Evolutionary conservation across 2,329 filamentous ascomycete species (phyloP).

Genomic region (Claviceps paspali): DNA sequence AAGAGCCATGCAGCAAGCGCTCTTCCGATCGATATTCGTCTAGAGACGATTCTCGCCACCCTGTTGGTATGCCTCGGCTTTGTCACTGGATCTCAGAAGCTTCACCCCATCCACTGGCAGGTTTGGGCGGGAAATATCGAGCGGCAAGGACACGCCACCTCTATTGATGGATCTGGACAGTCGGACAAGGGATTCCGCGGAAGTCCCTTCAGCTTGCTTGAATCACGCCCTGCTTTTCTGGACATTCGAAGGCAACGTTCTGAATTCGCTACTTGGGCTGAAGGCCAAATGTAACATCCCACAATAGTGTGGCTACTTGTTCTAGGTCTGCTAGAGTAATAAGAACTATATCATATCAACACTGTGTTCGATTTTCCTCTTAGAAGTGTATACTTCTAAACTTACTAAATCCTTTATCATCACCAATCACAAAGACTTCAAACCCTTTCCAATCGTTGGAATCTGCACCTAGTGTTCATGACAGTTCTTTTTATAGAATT

Average conservation of each 20-base stretch:
- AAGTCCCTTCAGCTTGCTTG: conserved; percentile 67
- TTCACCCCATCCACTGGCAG: conserved; percentile 75
- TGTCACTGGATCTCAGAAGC: conserved; percentile 57
- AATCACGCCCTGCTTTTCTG: conserved; percentile 71
- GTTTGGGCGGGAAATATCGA: conserved; percentile 77
- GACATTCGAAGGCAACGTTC: conserved; percentile 71
- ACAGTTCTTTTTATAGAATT: too few species aligned
- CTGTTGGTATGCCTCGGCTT: conserved; percentile 71
- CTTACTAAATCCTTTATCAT: too few species aligned
- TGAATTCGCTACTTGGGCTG: conserved; percentile 66
- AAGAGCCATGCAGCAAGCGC: conserved; percentile 26
- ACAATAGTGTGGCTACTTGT: too few species aligned
- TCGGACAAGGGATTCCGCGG: conserved; percentile 55
- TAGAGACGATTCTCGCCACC: conserved; percentile 73
- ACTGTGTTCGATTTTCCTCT: too few species aligned
- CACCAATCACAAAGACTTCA: too few species aligned
- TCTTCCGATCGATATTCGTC: conserved; percentile 71
- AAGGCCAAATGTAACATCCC: conserved; percentile 15
- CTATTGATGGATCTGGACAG: conserved; percentile 42
- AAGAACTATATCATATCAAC: too few species aligned
- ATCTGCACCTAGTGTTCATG: too few species aligned
- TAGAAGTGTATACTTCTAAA: too few species aligned
- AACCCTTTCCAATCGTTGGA: too few species aligned
- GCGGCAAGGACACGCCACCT: conserved; percentile 50
- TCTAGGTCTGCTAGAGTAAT: too few species aligned